phyloP scores from a whole-genome alignment of 2,329 filamentous ascomycete species.

The Scytalidium sp. region DNA sequence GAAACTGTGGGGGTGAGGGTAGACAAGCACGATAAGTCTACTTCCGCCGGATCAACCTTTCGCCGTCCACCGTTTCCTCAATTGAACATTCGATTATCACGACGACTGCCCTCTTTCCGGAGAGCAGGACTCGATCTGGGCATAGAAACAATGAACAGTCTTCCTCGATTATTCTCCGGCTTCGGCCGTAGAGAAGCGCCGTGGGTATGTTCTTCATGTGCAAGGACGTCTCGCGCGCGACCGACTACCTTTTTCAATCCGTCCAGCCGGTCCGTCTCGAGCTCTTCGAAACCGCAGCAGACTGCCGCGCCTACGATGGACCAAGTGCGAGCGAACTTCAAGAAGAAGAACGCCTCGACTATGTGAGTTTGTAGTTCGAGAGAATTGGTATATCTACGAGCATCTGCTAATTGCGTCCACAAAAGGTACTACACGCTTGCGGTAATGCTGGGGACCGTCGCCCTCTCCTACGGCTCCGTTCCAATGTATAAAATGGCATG shows the following conservation, averaged over 20 bases:
- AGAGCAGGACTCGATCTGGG: not conserved
- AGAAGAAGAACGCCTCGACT: slow-evolving; percentile 64
- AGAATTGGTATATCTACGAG: not conserved
- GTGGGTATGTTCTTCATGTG: slow-evolving; percentile 27
- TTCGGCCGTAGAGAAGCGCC: slow-evolving; percentile 19
- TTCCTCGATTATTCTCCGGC: slow-evolving; percentile 17
- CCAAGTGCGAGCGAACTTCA: slow-evolving; percentile 61
- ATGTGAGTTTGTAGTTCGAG: slow-evolving; percentile 40
- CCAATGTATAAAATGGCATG: slow-evolving; percentile 83
- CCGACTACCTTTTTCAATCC: slow-evolving; percentile 19
- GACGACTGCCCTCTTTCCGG: not conserved
- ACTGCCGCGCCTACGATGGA: slow-evolving; percentile 55
- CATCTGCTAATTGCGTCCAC: not conserved
- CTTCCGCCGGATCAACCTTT: slow-evolving; percentile 13
- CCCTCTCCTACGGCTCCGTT: slow-evolving; percentile 78
- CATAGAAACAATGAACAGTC: slow-evolving; percentile 16
- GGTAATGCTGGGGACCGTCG: slow-evolving; percentile 75
- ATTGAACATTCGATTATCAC: slow-evolving; percentile 9
- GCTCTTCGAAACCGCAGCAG: slow-evolving; percentile 21
- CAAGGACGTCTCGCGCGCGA: slow-evolving; percentile 12
- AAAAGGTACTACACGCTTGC: slow-evolving; percentile 72
- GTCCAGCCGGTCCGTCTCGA: slow-evolving; percentile 19
- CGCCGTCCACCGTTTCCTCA: slow-evolving; percentile 6
- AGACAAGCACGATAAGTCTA: not conserved
- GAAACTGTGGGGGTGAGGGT: not conserved